Conservation (phyloP, 2,329 filamentous ascomycete genomes). For the Penicillium paneum region DNA sequence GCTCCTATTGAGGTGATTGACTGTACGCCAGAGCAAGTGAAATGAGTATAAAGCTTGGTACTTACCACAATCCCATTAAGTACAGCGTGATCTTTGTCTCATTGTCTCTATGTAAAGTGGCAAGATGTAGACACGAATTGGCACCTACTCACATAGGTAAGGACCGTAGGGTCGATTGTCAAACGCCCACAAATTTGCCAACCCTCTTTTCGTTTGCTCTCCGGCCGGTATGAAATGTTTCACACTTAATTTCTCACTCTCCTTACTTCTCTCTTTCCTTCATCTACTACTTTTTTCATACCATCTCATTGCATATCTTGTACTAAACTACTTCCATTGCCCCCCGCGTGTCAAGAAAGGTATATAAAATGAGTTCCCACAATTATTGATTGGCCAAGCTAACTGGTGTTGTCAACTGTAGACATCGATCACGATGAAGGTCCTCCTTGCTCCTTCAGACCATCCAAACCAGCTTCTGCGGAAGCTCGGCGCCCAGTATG, state of each 20-base stretch:
- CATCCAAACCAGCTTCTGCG: background rate
- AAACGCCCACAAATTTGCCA: too few species aligned
- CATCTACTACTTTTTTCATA: background rate
- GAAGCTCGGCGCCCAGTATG: background rate
- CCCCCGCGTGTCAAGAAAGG: too few species aligned
- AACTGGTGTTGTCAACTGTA: background rate
- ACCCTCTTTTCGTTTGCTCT: background rate
- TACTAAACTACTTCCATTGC: too few species aligned
- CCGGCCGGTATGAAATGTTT: background rate
- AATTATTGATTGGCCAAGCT: background rate
- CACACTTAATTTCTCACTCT: background rate
- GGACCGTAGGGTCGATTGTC: too few species aligned
- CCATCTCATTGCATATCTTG: background rate
- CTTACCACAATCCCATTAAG: too few species aligned
- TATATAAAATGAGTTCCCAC: background rate
- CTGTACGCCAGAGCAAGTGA: too few species aligned
- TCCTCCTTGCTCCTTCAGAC: background rate
- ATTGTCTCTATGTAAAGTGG: too few species aligned
- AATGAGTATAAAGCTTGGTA: too few species aligned
- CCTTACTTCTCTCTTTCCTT: background rate
- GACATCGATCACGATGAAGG: background rate
- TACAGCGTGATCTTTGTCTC: too few species aligned
- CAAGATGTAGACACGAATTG: too few species aligned
- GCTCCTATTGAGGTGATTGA: too few species aligned
- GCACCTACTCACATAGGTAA: too few species aligned